Base-by-base conservation (phyloP, 2,329 filamentous ascomycete species). In the Penicillium sp. region DNA sequence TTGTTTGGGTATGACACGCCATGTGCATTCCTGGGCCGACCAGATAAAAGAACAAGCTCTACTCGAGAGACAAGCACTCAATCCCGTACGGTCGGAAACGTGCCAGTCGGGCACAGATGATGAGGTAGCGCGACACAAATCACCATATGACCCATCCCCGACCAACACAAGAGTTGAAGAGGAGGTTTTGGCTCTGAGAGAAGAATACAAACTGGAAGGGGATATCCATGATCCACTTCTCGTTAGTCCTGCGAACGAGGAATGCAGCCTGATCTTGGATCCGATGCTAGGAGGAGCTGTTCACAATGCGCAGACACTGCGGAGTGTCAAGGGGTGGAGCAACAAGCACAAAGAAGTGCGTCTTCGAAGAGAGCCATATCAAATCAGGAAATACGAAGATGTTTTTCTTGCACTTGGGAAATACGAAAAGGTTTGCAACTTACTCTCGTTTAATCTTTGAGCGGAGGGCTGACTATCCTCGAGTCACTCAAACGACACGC, bases 71-170 rank as follows among this genome's bases (percentile, higher is more conserved):
- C 51, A 56, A 22, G 51, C 53, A 14, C 56, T 65, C 14, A 55
- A 56, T 27, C 60, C 61, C 0, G 55, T 58, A 25, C 48, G 56
- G 18, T 36, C 46, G 4, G 64, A 66, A 18, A 64, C 54, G 7
- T 61, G 60, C 24, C 55, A 63, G 40, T 58, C 55, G 9, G 64
- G 64, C n/a, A 59, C 63, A 10, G 64, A 67, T 30, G 63, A 64
- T 22, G 63, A 62, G 45, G 62, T 65, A 8, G 63, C 54, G 1
- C 53, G 51, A 3, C 63, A 67, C 52, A 57, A 56, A 20, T 61
- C 59, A 4, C 64, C 64, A 11, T 67, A 63, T 40, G 63, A 66
- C 27, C 63, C 63, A 4, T 46, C 52, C 9, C 58, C 46, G 35
- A 64, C 63, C 16, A 48, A 20, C 3, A 36, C 33, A 9, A 36